Evolutionary conservation across 805 yeast species (phyloP).

Genomic region (Nakazawaea laoshanensis): DNA sequence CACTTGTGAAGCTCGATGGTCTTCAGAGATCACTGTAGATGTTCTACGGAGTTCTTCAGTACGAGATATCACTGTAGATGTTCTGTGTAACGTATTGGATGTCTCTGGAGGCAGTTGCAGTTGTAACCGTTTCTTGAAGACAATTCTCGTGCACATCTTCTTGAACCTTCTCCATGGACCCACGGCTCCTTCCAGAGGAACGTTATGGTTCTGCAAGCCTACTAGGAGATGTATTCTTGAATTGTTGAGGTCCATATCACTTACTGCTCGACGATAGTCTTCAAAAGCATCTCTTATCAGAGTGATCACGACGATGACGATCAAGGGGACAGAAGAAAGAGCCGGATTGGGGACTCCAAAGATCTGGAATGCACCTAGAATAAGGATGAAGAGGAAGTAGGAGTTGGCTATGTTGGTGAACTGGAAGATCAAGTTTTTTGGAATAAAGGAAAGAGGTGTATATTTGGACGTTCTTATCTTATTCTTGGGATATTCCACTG

Average conservation of each 20-base stretch:
- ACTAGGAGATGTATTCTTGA: conserved; percentile 58
- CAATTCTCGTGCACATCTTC: conserved; percentile 23
- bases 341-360: conserved; percentile 81
- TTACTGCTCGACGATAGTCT: conserved; percentile 65
- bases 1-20: too few species aligned
- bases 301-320: conserved; percentile 67
- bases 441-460: conserved; percentile 82
- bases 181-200: conserved; percentile 49
- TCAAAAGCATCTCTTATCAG: conserved; percentile 77
- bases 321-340: conserved; percentile 66
- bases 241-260: conserved; percentile 71
- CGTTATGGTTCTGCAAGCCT: conserved; percentile 51
- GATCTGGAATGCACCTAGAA: conserved; percentile 69
- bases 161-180: conserved; percentile 65
- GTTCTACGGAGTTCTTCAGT: not conserved
- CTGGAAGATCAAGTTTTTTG: conserved; percentile 74
- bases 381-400: conserved; percentile 72
- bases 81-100: conserved; percentile 14
- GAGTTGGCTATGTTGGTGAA: conserved; percentile 86
- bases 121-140: conserved; percentile 1
- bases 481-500: conserved; percentile 66
- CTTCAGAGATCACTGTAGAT: not conserved
- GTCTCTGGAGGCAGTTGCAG: conserved; percentile 12
- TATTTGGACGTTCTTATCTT: conserved; percentile 94
- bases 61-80: conserved; percentile 16